A percentile compares a stretch with the other conserved stretches of the same genome.
phyloP scores from a whole-genome alignment of 129 eudicot species.

The Saussurea involucrata region DNA sequence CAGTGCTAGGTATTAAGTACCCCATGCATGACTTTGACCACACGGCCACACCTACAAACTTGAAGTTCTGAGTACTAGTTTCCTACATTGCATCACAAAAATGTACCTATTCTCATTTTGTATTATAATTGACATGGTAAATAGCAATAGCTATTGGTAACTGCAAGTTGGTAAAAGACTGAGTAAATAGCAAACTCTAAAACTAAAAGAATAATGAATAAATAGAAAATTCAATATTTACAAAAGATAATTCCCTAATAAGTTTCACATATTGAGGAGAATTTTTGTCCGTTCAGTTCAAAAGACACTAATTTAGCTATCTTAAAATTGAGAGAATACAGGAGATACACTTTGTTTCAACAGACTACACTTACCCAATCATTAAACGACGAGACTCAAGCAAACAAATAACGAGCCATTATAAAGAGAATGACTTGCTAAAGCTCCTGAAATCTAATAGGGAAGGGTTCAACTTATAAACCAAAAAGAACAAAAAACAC shows the following conservation, averaged over 20 bases:
- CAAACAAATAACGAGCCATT: neutral
- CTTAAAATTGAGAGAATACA: neutral
- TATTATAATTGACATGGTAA: neutral
- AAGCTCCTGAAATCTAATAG: slow-evolving; percentile 1
- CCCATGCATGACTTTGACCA: neutral
- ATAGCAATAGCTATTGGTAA: neutral
- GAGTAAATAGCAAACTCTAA: neutral
- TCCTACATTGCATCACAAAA: neutral
- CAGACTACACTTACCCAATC: neutral
- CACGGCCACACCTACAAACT: neutral
- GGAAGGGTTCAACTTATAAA: neutral
- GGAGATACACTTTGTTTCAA: neutral
- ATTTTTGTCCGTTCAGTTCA: neutral
- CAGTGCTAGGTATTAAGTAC: neutral
- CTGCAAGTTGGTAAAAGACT: neutral
- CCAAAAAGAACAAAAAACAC: neutral
- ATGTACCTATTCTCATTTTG: neutral
- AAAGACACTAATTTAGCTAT: neutral
- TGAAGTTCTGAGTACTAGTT: neutral
- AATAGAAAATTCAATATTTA: neutral
- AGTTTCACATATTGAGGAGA: neutral
- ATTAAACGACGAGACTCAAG: neutral
- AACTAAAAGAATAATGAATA: neutral
- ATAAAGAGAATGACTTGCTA: neutral
- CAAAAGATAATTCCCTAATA: neutral